These are phyloP conservation scores for Dothiorella sarmentorum DNA, from an alignment of 2,329 filamentous ascomycete genomes.

Conservation along the genomic window DNA sequence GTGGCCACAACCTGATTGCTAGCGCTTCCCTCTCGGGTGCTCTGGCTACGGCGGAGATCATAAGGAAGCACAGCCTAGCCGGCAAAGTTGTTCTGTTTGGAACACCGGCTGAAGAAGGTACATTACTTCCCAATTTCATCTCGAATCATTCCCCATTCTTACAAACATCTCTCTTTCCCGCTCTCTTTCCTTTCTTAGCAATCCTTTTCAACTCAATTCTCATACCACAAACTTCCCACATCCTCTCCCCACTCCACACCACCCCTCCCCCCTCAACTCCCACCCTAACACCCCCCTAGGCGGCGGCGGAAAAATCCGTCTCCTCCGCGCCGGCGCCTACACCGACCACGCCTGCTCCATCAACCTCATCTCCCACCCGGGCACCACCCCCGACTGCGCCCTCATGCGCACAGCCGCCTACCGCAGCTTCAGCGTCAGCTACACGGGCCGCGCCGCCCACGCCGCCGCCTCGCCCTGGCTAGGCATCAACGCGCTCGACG, in stretches of 20 bases:
- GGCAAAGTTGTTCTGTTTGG: constrained; percentile 42
- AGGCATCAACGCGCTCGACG: constrained; percentile 34
- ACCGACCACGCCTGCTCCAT: constrained; percentile 30
- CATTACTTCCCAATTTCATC: not conserved
- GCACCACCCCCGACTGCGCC: constrained; percentile 40
- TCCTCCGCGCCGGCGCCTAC: constrained; percentile 45
- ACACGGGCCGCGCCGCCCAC: constrained; percentile 42
- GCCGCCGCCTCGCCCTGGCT: constrained; percentile 35
- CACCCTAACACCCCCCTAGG: constrained; percentile 20
- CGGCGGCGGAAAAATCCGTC: constrained; percentile 46
- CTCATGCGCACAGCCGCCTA: constrained; percentile 54
- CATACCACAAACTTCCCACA: too few species aligned
- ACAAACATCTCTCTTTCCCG: not conserved
- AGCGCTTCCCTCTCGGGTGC: constrained; percentile 38
- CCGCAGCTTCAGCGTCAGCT: constrained; percentile 49
- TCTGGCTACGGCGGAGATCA: constrained; percentile 35
- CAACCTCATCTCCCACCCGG: constrained; percentile 31
- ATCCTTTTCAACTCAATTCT: too few species aligned
- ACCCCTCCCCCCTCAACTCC: not conserved
- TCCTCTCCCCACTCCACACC: too few species aligned
- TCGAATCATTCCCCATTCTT: too few species aligned
- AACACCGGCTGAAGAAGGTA: constrained; percentile 45
- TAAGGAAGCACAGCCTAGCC: constrained; percentile 27
- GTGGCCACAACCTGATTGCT: constrained; percentile 46
- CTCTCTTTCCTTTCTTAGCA: not conserved